These are phyloP conservation scores for Aspergillus glaucus DNA, from an alignment of 2,329 filamentous ascomycete species.

Conservation along the genomic window DNA sequence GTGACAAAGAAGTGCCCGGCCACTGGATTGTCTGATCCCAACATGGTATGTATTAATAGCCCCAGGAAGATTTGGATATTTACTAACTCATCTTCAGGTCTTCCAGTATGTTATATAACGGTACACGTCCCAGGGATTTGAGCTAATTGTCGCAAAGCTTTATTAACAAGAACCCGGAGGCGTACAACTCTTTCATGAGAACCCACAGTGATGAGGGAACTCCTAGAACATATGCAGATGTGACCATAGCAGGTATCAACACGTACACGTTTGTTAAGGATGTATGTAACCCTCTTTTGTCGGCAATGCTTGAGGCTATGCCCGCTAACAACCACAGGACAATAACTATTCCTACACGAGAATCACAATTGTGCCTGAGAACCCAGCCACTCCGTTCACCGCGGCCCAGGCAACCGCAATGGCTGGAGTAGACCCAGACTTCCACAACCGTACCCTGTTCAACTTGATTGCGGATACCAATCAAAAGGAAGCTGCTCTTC, in stretches of 20 bases:
- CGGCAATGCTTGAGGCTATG: not conserved
- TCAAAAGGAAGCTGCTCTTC: not conserved
- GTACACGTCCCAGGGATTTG: no score
- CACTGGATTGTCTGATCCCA: not conserved
- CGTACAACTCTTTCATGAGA: not conserved
- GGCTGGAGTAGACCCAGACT: not conserved
- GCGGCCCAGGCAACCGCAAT: not conserved
- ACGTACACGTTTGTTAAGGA: not conserved
- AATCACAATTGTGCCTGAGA: not conserved
- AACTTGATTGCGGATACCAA: not conserved
- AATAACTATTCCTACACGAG: not conserved
- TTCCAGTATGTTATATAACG: not conserved
- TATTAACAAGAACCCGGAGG: not conserved
- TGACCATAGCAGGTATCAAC: not conserved
- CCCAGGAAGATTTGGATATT: no score
- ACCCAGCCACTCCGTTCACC: not conserved
- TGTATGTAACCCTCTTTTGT: not conserved
- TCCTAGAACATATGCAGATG: not conserved
- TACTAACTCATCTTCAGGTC: no score
- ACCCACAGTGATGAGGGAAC: not conserved
- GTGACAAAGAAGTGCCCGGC: not conserved
- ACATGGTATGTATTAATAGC: not conserved
- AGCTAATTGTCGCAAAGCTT: not conserved
- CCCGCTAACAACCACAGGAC: not conserved
- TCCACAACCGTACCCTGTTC: not conserved